Conservation (phyloP, 495 filamentous ascomycete genomes). For the Trichoderma parareesei region DNA sequence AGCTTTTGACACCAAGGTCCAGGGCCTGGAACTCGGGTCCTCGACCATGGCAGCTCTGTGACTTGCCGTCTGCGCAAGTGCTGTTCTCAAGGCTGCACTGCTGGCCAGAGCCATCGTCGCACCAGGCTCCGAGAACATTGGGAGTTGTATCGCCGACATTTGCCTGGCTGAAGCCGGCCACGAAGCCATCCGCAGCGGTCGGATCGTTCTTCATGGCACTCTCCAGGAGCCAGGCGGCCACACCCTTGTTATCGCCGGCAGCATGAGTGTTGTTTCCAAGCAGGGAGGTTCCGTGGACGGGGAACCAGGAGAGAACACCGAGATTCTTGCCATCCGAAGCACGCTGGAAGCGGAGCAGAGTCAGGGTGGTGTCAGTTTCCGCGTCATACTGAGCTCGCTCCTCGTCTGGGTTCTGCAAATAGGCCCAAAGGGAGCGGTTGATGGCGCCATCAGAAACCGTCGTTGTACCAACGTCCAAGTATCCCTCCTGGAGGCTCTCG, state of each 20-base stretch:
- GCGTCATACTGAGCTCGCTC: conserved; percentile 64
- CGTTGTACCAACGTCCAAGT: conserved; percentile 38
- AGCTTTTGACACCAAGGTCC: conserved; percentile 63
- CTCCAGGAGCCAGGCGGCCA: conserved; percentile 79
- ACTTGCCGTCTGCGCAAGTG: conserved; percentile 66
- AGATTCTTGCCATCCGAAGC: conserved; percentile 55
- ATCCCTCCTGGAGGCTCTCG: conserved; percentile 54
- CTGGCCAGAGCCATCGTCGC: conserved; percentile 63
- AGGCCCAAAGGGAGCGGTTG: conserved; percentile 81
- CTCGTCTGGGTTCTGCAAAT: conserved; percentile 75
- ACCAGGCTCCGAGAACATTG: conserved; percentile 78
- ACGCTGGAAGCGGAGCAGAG: conserved; percentile 67
- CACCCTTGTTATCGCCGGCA: conserved; percentile 94
- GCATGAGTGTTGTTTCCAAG: conserved; percentile 89
- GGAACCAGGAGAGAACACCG: conserved; percentile 82
- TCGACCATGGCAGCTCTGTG: conserved; percentile 70
- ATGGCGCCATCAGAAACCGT: conserved; percentile 63
- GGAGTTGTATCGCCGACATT: conserved; percentile 92
- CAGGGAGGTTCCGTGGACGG: conserved; percentile 88
- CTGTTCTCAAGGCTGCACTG: conserved; percentile 61
- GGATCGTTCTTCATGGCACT: conserved; percentile 46
- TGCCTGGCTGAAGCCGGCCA: conserved; percentile 88
- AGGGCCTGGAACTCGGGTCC: conserved; percentile 65
- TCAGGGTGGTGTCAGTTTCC: conserved; percentile 76
- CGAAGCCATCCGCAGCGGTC: conserved; percentile 50